Percentiles rank a stretch among this genome's conserved stretches.
Evolutionary conservation across 306 rosid species (phyloP).

Genomic region (Quercus bicolor): DNA sequence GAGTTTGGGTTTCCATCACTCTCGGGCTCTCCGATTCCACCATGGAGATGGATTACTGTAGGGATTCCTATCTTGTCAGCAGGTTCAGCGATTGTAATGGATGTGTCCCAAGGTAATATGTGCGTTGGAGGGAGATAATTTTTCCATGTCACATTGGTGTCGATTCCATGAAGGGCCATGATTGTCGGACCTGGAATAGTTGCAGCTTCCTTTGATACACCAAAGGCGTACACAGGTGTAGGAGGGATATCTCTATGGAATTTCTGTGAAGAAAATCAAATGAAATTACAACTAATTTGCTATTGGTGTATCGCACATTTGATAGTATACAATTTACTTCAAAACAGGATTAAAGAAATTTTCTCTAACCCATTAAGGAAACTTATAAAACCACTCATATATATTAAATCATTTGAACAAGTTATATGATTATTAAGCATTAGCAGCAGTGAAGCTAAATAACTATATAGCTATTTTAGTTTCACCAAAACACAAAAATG

Average conservation of each 20-base stretch:
- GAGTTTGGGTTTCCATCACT: conserved; percentile 43
- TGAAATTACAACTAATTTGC: not conserved
- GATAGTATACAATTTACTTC: too few species aligned
- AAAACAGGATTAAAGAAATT: too few species aligned
- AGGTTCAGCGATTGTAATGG: conserved; percentile 40
- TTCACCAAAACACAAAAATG: too few species aligned
- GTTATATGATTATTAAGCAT: too few species aligned
- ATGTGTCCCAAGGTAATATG: conserved; percentile 52
- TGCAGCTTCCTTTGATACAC: conserved; percentile 24
- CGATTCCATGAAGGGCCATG: conserved; percentile 35
- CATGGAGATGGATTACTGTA: conserved; percentile 53
- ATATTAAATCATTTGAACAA: too few species aligned
- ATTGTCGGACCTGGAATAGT: conserved; percentile 60
- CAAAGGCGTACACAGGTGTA: conserved; percentile 47
- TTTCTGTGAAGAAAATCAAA: conserved; percentile 27
- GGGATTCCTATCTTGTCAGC: conserved; percentile 33
- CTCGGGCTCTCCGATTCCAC: conserved; percentile 34
- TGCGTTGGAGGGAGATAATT: conserved; percentile 45
- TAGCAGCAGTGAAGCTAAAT: too few species aligned
- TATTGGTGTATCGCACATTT: too few species aligned
- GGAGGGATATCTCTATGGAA: conserved; percentile 50
- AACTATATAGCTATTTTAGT: too few species aligned
- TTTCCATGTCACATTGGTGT: conserved; percentile 41
- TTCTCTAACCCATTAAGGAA: too few species aligned
- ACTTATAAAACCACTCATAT: too few species aligned